phyloP scores from a whole-genome alignment of 345 rosid genomes.

The Citrus australasica region DNA sequence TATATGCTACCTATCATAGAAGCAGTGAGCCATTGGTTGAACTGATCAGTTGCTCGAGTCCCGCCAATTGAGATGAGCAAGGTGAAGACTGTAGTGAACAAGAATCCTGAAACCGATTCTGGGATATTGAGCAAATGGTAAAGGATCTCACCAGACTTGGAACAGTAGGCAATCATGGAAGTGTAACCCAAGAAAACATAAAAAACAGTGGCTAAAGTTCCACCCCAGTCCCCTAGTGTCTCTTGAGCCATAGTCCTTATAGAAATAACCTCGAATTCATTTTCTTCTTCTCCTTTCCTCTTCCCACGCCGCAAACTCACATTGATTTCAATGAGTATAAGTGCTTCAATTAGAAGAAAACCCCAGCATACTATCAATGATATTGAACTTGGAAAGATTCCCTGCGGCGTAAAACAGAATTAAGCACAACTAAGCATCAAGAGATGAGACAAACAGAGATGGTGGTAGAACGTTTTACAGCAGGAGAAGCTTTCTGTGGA shows the following conservation, averaged over 20 bases:
- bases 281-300: slow-evolving; percentile 25
- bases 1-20: slow-evolving; percentile 48
- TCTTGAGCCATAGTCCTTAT: slow-evolving; percentile 67
- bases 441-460: neutral
- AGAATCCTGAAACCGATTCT: slow-evolving; percentile 34
- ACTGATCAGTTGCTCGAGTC: slow-evolving; percentile 48
- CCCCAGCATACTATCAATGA: slow-evolving; percentile 50
- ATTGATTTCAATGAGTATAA: slow-evolving; percentile 55
- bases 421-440: neutral
- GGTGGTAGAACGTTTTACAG: slow-evolving; percentile 29
- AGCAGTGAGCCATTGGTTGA: slow-evolving; percentile 56
- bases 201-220: slow-evolving; percentile 38
- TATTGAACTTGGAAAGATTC: slow-evolving; percentile 58
- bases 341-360: slow-evolving; percentile 55
- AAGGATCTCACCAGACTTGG: slow-evolving; percentile 60
- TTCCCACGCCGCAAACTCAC: slow-evolving; percentile 32
- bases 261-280: slow-evolving; percentile 46
- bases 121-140: slow-evolving; percentile 49
- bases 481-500: slow-evolving; percentile 58
- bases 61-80: slow-evolving; percentile 48
- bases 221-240: slow-evolving; percentile 59
- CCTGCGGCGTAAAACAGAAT: slow-evolving; percentile 27
- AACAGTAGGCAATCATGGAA: slow-evolving; percentile 53
- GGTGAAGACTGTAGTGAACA: slow-evolving; percentile 44
- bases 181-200: slow-evolving; percentile 60